These are phyloP conservation scores for Auricularia sp. DNA, from an alignment of 768 basidiomycete genomes.

Conservation along the genomic window DNA sequence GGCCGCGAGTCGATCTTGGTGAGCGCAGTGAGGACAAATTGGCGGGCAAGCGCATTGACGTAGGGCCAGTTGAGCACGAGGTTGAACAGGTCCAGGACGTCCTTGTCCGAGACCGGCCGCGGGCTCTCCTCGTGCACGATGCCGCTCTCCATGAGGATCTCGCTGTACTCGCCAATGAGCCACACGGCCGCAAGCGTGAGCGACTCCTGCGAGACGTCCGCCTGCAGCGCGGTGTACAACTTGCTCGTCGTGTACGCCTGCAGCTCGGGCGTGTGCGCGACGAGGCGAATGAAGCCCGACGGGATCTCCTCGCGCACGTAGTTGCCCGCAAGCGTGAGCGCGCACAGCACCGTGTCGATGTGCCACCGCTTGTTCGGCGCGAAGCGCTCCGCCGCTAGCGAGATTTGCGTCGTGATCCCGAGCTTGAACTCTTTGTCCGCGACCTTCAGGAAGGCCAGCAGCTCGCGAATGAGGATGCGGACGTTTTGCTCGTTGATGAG, in stretches of 20 bases:
- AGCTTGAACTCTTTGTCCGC: constrained; percentile 99
- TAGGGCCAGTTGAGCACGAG: constrained; percentile 90
- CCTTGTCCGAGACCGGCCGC: constrained; percentile 57
- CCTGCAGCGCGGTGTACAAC: constrained; percentile 75
- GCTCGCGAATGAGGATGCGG: constrained; percentile 80
- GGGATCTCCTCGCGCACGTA: constrained; percentile 95
- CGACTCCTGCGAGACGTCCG: constrained; percentile 94
- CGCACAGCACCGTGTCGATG: constrained; percentile 91
- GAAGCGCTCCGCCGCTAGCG: constrained; percentile 88
- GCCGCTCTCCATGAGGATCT: constrained; percentile 78
- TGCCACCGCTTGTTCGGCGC: constrained; percentile 99
- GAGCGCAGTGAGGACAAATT: constrained; percentile 82
- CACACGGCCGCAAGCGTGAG: constrained; percentile 88
- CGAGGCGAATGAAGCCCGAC: constrained; percentile 89
- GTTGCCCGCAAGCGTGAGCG: constrained; percentile 91
- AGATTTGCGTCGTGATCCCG: constrained; percentile 95
- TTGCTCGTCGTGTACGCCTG: constrained; percentile 93
- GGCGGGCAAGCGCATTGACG: constrained; percentile 79
- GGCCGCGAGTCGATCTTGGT: constrained; percentile 84
- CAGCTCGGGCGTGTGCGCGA: constrained; percentile 92
- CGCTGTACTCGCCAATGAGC: constrained; percentile 95
- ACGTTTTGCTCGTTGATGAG: constrained; percentile 94
- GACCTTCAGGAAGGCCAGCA: constrained; percentile 93
- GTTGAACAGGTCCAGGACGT: constrained; percentile 77
- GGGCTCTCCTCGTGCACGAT: constrained; percentile 68